Conservation (phyloP, 331 rosid species). For the Spiraea crenata region DNA sequence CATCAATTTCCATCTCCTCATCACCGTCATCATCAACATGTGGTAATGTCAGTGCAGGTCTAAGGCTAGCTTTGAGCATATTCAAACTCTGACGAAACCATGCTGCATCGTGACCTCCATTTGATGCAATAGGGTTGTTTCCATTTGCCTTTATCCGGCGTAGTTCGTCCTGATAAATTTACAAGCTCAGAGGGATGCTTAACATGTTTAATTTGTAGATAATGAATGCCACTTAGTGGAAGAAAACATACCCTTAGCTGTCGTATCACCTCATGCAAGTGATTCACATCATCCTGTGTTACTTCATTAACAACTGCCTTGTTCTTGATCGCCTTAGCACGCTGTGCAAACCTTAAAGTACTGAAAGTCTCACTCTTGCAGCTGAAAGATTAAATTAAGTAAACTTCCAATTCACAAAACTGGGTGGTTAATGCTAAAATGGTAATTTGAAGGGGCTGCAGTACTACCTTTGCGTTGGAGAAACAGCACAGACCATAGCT, state of each 20-base stretch:
- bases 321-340: conserved; percentile 95
- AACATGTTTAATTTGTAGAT: conserved; percentile 9
- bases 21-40: conserved; percentile 82
- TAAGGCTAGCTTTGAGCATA: conserved; percentile 67
- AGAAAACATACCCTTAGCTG: conserved; percentile 74
- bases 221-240: conserved; percentile 17
- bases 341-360: conserved; percentile 95
- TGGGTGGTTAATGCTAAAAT: conserved; percentile 11
- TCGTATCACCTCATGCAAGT: conserved; percentile 85
- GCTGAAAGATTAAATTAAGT: conserved; percentile 49
- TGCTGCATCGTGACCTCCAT: conserved; percentile 81
- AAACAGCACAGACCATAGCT: conserved; percentile 98
- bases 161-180: conserved; percentile 76
- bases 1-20: conserved; percentile 98
- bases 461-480: conserved; percentile 83
- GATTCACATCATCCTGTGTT: conserved; percentile 79
- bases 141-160: conserved; percentile 76
- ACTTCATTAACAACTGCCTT: conserved; percentile 98
- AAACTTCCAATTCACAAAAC: conserved; percentile 21
- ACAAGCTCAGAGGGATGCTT: conserved; percentile 22
- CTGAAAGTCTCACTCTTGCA: conserved; percentile 95
- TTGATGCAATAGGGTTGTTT: conserved; percentile 47
- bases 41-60: conserved; percentile 44
- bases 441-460: conserved; percentile 1
- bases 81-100: conserved; percentile 89